Evolutionary conservation across 768 basidiomycete species (phyloP).

Genomic region (Lactifluus hygrophoroides): DNA sequence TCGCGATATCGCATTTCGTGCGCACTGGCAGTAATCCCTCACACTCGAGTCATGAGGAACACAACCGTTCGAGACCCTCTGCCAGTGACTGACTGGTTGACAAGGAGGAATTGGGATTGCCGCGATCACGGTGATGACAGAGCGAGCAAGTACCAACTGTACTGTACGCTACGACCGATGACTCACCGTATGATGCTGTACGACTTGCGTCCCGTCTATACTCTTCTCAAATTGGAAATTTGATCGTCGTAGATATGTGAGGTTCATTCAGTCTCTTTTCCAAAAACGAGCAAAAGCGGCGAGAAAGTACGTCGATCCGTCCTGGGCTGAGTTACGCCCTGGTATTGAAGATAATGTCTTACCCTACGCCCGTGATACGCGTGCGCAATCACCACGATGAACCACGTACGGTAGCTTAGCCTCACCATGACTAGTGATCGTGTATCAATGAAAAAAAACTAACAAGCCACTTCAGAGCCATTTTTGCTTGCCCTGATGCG

Average conservation of each 20-base stretch:
- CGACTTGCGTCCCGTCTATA: neutral
- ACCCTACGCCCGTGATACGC: neutral
- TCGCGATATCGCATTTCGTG: neutral
- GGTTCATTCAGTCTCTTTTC: neutral
- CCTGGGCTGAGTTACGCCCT: no score
- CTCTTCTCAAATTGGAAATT: neutral
- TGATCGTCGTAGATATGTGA: neutral
- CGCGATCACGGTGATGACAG: slow-evolving; percentile 6
- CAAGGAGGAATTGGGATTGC: neutral
- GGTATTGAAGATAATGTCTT: neutral
- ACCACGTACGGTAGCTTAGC: no score
- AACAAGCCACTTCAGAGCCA: neutral
- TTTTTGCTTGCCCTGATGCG: neutral
- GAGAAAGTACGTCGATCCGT: neutral
- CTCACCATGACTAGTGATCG: neutral
- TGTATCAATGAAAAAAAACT: no score
- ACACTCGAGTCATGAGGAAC: neutral
- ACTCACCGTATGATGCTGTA: neutral
- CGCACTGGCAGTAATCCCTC: slow-evolving; percentile 17
- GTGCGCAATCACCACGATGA: neutral
- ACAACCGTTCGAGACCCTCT: slow-evolving; percentile 4
- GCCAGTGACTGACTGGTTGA: no score
- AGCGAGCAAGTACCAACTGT: no score
- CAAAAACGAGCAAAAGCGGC: neutral
- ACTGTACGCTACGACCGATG: neutral